Conservation (phyloP, 192 early-diverging fungal genomes). For the Allomyces macrogynus region DNA sequence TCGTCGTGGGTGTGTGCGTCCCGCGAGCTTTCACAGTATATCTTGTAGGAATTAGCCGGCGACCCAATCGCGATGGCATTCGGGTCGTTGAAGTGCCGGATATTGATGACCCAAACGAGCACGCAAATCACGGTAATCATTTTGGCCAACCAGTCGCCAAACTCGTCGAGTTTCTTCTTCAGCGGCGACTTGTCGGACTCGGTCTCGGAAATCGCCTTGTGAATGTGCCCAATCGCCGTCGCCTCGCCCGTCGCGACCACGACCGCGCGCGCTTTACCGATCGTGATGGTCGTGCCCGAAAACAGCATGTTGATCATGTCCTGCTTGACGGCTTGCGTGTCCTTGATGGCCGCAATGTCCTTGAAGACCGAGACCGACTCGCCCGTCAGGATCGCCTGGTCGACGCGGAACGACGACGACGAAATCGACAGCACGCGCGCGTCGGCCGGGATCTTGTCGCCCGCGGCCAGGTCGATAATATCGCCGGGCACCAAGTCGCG, state of each 20-base stretch:
- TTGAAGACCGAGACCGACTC: slow-evolving; percentile 86
- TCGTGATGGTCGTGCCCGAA: slow-evolving; percentile 79
- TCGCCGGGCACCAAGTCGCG: slow-evolving; percentile 88
- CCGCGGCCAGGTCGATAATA: slow-evolving; percentile 73
- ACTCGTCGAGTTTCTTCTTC: slow-evolving; percentile 87
- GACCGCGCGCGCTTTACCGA: slow-evolving; percentile 73
- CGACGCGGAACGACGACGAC: slow-evolving; percentile 72
- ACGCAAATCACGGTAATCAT: slow-evolving; percentile 40
- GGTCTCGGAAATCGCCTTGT: slow-evolving; percentile 62
- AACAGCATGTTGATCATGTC: slow-evolving; percentile 95
- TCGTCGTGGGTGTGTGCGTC: slow-evolving; percentile 95
- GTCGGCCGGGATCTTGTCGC: slow-evolving; percentile 94
- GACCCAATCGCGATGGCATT: slow-evolving; percentile 75
- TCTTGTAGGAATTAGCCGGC: slow-evolving; percentile 98
- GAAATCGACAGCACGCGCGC: slow-evolving; percentile 58
- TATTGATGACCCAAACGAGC: slow-evolving; percentile 96
- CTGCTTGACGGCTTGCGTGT: slow-evolving; percentile 68
- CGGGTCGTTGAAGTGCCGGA: slow-evolving; percentile 86
- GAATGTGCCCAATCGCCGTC: slow-evolving; percentile 90
- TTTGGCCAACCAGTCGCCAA: slow-evolving; percentile 73
- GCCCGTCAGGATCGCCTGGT: slow-evolving; percentile 91
- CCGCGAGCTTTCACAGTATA: too few species aligned
- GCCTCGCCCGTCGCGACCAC: slow-evolving; percentile 68
- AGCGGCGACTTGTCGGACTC: slow-evolving; percentile 85
- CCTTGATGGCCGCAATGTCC: slow-evolving; percentile 35